Evolutionary conservation across 1,284 basidiomycete species (phyloP), one percentile per base, ranked within the genome.

Genomic region (Boletus semigastroideus): DNA sequence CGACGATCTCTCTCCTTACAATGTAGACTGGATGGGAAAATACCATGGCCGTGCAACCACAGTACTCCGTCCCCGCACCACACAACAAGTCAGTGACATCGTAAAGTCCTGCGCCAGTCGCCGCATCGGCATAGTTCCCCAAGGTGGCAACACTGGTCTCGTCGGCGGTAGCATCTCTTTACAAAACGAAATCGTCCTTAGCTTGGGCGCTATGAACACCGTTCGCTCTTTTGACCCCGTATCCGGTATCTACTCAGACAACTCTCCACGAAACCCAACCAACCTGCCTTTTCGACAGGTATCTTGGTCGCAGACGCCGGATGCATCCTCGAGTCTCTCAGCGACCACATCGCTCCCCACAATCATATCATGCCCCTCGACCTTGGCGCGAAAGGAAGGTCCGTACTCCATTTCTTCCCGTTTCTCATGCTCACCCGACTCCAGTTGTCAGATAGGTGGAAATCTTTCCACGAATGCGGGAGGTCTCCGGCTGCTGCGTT

Each of bases 381-480:
- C 69, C 78, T 99, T 7, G 97, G 96, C 46, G 97, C 97, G 17
- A 99, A 99, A 77, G 97, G 97, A 65, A 96, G 92, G 80, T 87
- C 52, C 45, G 83, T 72, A 20, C 14, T 36, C 17, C 30, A 2
- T 27, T 28, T 6, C 43, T 22, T 33, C 30, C 30, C 13, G 22
- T 10, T 19, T 27, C 36, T 37, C 49, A 13, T 7, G 14, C 45
- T 58, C 34, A 53, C 42, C 10, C n/a, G 47, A 27, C 25, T 51
- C 42, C 56, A 92, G 90, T 61, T 99, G 97, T 74, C 96, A 98
- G 64, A 97, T 99, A 60, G 97, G 97, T 49, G 97, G 97, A 34
- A 99, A 99, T 68, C 82, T 99, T 30, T 88, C 97, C 1, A 99
- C 97, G 12, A 99, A 99, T 67, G 97, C 97, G 30, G 97, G 97